Evolutionary conservation across 352 stramenopile species (phyloP), one percentile per base, ranked within the genome.

Genomic region (Phytophthora aleatoria): DNA sequence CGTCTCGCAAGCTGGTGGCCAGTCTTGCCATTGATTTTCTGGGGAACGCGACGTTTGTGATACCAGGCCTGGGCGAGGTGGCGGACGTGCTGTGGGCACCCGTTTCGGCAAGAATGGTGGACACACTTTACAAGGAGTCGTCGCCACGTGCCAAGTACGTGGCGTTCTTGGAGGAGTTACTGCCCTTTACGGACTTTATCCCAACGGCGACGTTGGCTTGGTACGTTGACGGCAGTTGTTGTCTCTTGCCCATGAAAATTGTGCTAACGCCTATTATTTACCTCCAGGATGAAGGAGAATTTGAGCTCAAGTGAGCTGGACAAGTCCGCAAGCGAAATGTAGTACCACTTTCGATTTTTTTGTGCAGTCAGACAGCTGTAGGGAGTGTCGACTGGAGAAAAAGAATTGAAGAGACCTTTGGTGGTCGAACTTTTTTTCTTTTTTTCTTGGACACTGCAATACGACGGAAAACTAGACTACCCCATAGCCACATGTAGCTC

Each of bases 161-260:
- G 28, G 79, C 74, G 3, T 87, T 92, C 55, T 15, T 94, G 2
- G 86, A 95, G 43, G 86, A 97, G 57, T 11, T 95, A 13, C 64
- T 99, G 48, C 96, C 96, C 1, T 98, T 99, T 76, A 98, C 96
- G 11, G 96, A 99, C 71, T 83, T 97, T 36, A 90, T 99, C 42
- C 96, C 96, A 10, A 96, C 89, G n/a, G 96, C 95, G 9, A 98
- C 91, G 2, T 58, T 98, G 35, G 93, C 91, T 10, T 99, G 95
- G 93, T 91, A 54, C 5, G 74, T 53, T 30, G 9, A 9, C 41
- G 45, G 7, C 6, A 27, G 3, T 31, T 45, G 15, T 33, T 16
- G n/a, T 4, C 20, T 15, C 15, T 33, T 41, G 33, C 20, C 20
- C 20, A 50, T 27, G 31, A 41, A 38, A 31, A 39, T 45, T 28